Evolutionary conservation across 2,329 filamentous ascomycete genomes (phyloP), one percentile per base, ranked within the genome.

Genomic region (Mariannaea elegans): DNA sequence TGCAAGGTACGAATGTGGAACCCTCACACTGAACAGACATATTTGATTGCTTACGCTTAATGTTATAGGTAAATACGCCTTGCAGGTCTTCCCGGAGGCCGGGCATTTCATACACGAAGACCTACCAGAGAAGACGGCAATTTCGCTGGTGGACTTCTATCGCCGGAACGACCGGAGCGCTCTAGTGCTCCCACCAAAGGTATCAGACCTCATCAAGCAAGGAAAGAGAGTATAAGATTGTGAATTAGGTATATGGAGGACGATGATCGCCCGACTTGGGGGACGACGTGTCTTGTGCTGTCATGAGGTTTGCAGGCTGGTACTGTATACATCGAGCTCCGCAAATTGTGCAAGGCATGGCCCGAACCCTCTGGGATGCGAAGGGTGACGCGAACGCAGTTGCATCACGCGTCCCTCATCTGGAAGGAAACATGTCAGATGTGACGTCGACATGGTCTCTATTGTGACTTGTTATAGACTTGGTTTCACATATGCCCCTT

Each of bases 31-130:
- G 29, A 14, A 18, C 29, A 10, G 9, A 19, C 29, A 6, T 10
- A n/a, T 27, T 36, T 53, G 32, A 23, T 21, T 53, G 50, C 65
- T 70, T 44, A 71, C 57, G 27, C 18, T n/a, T 14, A 41, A 24
- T 10, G 7, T 12, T 18, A 57, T 24, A 87, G 90, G 94, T 5
- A 98, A 98, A 82, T 99, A 98, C 73, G 93, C 97, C 57, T 81
- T 99, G 44, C 92, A 97, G 68, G 94, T 99, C 7, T 91, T 98
- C 69, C 94, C 95, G 1, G 92, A 97, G 73, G 93, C 95, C 2
- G 95, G 95, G 0, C 95, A 99, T 75, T 99, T 99, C 72, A 88
- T 99, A 56, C 95, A 99, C 66, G 95, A 99, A 76, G 95, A 99
- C 75, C 85, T 94, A 48, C 94, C 95, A 0, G 91, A 93, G 71